Evolutionary conservation across 129 eudicot genomes (phyloP).

Genomic region (Flaveria sonorensis): DNA sequence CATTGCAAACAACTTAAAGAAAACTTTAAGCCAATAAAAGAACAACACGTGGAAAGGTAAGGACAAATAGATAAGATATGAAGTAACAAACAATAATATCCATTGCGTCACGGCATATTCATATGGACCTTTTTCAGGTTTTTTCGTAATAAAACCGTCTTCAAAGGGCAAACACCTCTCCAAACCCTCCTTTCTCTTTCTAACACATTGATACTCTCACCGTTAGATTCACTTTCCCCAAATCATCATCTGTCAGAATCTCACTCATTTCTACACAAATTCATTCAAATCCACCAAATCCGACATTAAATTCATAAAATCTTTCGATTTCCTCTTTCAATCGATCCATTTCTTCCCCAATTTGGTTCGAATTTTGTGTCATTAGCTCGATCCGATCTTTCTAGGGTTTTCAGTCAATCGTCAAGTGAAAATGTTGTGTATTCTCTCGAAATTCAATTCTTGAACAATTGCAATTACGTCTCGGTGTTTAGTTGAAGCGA

Average conservation of each 20-base stretch:
- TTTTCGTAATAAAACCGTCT: conserved; percentile 22
- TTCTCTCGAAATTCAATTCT: not conserved
- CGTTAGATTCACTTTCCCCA: not conserved
- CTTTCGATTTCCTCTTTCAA: not conserved
- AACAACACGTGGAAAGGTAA: not conserved
- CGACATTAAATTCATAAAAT: not conserved
- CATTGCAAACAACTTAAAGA: too few species aligned
- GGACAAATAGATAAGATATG: too few species aligned
- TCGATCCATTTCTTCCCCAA: conserved; percentile 23
- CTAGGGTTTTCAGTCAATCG: conserved; percentile 21
- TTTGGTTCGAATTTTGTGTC: conserved; percentile 11
- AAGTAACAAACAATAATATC: not conserved
- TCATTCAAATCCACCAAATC: conserved; percentile 20
- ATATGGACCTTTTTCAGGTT: not conserved
- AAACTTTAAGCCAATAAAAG: not conserved
- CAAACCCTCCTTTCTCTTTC: not conserved
- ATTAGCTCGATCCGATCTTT: not conserved
- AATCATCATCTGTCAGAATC: conserved; percentile 21
- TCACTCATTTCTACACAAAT: not conserved
- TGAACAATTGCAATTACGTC: conserved; percentile 25
- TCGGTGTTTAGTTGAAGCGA: conserved; percentile 24
- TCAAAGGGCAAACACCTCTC: not conserved
- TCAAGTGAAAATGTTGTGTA: conserved; percentile 11
- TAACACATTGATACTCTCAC: not conserved
- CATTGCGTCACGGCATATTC: not conserved